These are phyloP conservation scores for Theileria annulata DNA, from an alignment of 169 alveolate genomes.

Conservation along the genomic window DNA sequence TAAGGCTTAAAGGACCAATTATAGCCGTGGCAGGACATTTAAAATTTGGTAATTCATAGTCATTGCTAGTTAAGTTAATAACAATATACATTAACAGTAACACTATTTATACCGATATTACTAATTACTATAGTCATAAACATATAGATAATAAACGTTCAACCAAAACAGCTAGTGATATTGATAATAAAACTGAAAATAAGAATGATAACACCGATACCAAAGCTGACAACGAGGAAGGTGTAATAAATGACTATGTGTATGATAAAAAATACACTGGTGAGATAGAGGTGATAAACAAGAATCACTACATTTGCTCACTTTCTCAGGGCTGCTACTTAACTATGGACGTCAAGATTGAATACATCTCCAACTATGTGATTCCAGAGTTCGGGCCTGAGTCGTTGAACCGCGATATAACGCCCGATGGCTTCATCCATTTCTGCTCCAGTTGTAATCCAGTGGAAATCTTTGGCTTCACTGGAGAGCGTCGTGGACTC, in stretches of 20 bases:
- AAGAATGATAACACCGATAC: slow-evolving; percentile 68
- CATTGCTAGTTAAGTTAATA: too few relatives aligned
- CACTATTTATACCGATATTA: slow-evolving; percentile 71
- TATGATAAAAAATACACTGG: slow-evolving; percentile 68
- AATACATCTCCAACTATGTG: slow-evolving; percentile 78
- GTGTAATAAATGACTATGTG: slow-evolving; percentile 70
- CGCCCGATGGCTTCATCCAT: slow-evolving; percentile 82
- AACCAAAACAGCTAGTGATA: slow-evolving; percentile 64
- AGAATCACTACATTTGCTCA: slow-evolving; percentile 80
- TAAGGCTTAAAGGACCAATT: slow-evolving; percentile 82
- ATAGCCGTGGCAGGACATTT: slow-evolving; percentile 87
- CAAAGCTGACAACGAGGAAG: slow-evolving; percentile 63
- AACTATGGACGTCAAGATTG: slow-evolving; percentile 83
- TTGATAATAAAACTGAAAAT: slow-evolving; percentile 63
- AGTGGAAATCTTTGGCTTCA: slow-evolving; percentile 77
- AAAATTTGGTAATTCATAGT: slow-evolving; percentile 54
- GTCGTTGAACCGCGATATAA: slow-evolving; percentile 80
- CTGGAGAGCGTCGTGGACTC: slow-evolving; percentile 82
- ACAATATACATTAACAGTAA: slow-evolving; percentile 59
- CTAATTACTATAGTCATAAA: slow-evolving; percentile 65
- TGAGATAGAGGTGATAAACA: slow-evolving; percentile 78
- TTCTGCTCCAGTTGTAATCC: slow-evolving; percentile 79
- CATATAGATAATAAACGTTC: slow-evolving; percentile 69
- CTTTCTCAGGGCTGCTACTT: slow-evolving; percentile 76
- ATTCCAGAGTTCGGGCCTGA: slow-evolving; percentile 84